Base-by-base conservation (phyloP, 2,329 filamentous ascomycete genomes). In the Aspergillus quadricinctus region DNA sequence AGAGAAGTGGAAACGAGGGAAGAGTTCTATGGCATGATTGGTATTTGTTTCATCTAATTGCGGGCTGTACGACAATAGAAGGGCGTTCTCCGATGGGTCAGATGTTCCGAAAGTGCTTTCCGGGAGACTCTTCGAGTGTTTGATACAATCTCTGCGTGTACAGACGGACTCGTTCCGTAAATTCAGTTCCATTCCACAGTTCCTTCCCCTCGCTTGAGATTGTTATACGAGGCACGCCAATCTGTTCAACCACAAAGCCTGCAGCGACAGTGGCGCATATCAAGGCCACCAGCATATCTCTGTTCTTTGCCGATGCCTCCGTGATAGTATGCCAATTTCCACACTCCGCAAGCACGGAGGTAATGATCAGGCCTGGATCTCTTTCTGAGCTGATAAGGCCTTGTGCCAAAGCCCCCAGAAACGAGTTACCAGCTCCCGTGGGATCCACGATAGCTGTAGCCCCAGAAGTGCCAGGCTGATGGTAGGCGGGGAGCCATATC, bases 211-310 rank as follows among this genome's bases (percentile, higher is more conserved):
- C 62, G 5, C 60, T 64, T 56, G 66, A 54, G 45, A 56, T 60
- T 50, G 69, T 68, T 23, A 75, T 65, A 21, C 57, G 59, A 19
- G 93, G 93, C 71, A 95, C 84, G 0, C 94, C 93, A 52, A 96
- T 86, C 72, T 99, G 94, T 75, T 99, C 92, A 66, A 99, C 96
- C 17, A 90, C 90, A 72, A 96, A 94, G 67, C 92, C 92, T 7
- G 94, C 93, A 2, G 91, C 88, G 5, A 97, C 82, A 48, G 84
- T 88, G 4, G 87, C 94, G 84, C 88, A 93, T 0, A 84, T 79
- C 4, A 89, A 86, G 4, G 91, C 92, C 65, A 86, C 58, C 87
- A 84, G 43, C 89, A 78, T 53, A 61, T 68, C 50, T 49, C 64
- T 57, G 27, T 72, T 68, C 63, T 82, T 54, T 78, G 1, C 83